Evolutionary conservation across 345 rosid species (phyloP).

Genomic region (Ceriops decandra): DNA sequence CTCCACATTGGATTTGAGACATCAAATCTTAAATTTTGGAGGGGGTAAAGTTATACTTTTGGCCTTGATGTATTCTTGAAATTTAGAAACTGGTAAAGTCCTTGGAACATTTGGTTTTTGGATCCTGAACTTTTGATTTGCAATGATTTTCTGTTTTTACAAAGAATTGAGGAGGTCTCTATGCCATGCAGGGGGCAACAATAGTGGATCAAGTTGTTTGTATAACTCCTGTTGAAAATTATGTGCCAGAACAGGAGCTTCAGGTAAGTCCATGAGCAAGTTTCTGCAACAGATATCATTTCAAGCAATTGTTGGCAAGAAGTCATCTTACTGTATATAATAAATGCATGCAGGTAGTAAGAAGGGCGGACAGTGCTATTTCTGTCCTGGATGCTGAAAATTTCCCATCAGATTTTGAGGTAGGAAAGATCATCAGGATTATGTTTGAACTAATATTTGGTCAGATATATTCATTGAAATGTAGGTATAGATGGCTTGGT

Average conservation of each 20-base stretch:
- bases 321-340: slow-evolving; percentile 13
- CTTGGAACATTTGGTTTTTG: not conserved
- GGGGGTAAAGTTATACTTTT: too few relatives aligned
- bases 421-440: slow-evolving; percentile 15
- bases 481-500: not conserved
- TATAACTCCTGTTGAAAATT: slow-evolving; percentile 64
- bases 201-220: slow-evolving; percentile 75
- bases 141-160: not conserved
- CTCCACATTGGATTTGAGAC: too few relatives aligned
- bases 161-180: not conserved
- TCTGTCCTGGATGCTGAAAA: slow-evolving; percentile 36
- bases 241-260: slow-evolving; percentile 44
- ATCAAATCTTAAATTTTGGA: too few relatives aligned
- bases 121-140: not conserved
- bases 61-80: too few relatives aligned
- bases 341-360: slow-evolving; percentile 51
- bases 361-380: slow-evolving; percentile 38
- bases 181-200: slow-evolving; percentile 73
- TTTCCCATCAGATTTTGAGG: slow-evolving; percentile 43
- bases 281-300: slow-evolving; percentile 7
- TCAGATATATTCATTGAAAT: not conserved
- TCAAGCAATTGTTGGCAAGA: slow-evolving; percentile 10
- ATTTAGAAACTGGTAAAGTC: not conserved
- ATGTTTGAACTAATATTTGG: not conserved
- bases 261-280: slow-evolving; percentile 35